These are phyloP conservation scores for Harrya chromipes DNA, from an alignment of 768 basidiomycete species.

Conservation along the genomic window DNA sequence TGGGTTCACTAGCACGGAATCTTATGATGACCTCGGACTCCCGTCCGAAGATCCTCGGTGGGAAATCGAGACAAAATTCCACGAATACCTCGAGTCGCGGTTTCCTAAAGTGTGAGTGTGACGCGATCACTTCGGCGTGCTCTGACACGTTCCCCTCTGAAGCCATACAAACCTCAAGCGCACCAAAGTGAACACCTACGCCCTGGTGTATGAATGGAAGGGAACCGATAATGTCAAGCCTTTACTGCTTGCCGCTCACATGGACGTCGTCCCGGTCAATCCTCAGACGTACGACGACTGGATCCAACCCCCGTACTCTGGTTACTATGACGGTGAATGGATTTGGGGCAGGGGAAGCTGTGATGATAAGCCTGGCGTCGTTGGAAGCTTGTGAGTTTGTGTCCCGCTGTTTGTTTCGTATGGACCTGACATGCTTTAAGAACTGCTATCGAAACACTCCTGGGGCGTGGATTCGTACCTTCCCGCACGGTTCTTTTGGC, in stretches of 20 bases:
- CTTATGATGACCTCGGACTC: slow-evolving; percentile 47
- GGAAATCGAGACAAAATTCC: slow-evolving; percentile 28
- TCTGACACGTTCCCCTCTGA: neutral
- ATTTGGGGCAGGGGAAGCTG: slow-evolving; percentile 48
- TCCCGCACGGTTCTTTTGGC: slow-evolving; percentile 33
- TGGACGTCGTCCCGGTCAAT: slow-evolving; percentile 52
- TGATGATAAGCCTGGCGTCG: slow-evolving; percentile 42
- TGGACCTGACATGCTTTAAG: slow-evolving; percentile 10
- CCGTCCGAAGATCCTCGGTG: slow-evolving; percentile 47
- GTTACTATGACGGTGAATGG: slow-evolving; percentile 42
- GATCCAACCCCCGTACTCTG: slow-evolving; percentile 50
- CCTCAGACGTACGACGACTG: slow-evolving; percentile 43
- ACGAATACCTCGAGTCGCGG: slow-evolving; percentile 33
- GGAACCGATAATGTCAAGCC: slow-evolving; percentile 55
- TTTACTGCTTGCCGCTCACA: slow-evolving; percentile 48
- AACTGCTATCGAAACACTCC: slow-evolving; percentile 25
- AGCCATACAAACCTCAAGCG: slow-evolving; percentile 49
- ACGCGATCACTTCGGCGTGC: neutral
- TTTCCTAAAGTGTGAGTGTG: slow-evolving; percentile 58
- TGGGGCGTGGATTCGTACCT: slow-evolving; percentile 29
- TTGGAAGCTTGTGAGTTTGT: slow-evolving; percentile 33
- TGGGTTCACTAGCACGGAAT: slow-evolving; percentile 44
- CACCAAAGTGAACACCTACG: slow-evolving; percentile 58
- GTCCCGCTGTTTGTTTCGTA: neutral
- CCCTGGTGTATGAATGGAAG: slow-evolving; percentile 58